Evolutionary conservation across 768 basidiomycete species (phyloP), one percentile per base, ranked within the genome.

Genomic region (Pleurotus pulmonarius): DNA sequence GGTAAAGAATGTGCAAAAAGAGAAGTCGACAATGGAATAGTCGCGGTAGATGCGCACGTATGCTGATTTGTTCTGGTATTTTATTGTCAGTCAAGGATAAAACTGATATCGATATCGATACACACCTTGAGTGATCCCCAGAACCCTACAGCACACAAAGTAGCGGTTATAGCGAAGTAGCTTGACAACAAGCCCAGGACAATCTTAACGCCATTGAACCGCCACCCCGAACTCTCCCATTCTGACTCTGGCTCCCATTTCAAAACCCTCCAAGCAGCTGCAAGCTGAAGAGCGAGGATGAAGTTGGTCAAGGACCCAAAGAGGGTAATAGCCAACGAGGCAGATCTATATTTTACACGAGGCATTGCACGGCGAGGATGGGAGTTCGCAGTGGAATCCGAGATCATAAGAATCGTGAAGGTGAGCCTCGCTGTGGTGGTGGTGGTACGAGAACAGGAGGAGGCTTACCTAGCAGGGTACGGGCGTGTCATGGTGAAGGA

Each of bases 41-140:
- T 90, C 89, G 59, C 90, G 84, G 72, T 90, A 92, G 62, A 92
- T 84, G 55, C 87, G 87, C 49, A 92, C 82, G 60, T 84, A 82
- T 0, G 82, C 72, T 3, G 85, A 75, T 59, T 81, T 81, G 64
- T 75, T 80, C 90, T 92, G 61, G 44, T 34, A 49, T n/a, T 20
- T 12, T 34, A 58, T 34, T 46, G 47, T 41, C n/a, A 43, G 59
- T 29, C 45, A 61, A 7, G 40, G 38, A 9, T 26, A 40, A 45
- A 24, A 43, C 47, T 49, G 25, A 53, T 41, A 52, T 26, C 25
- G 8, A 52, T 34, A 34, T 34, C 29, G 8, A 34, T 34, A 71
- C 73, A 44, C 56, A 89, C 90, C 75, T 83, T 85, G 62, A 85
- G 64, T 56, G 88, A 80, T n/a, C 90, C 90, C 12, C 75, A 67